Evolutionary conservation across 352 stramenopile species (phyloP).

Genomic region (Ophiocytium majus): DNA sequence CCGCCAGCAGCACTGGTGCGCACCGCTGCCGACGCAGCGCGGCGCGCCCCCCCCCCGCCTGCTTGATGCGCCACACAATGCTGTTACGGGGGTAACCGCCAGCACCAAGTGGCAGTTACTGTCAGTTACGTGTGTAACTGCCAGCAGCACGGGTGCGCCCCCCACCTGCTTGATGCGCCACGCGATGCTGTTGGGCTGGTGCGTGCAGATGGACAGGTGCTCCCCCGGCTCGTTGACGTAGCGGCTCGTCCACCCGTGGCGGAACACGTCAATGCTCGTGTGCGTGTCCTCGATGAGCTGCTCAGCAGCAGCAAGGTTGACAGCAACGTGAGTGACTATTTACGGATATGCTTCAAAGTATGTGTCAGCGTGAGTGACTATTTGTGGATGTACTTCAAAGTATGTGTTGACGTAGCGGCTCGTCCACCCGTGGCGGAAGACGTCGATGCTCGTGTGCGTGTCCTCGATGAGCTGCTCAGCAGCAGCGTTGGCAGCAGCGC

Average conservation of each 20-base stretch:
- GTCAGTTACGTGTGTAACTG: too few species aligned
- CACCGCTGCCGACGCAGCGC: too few species aligned
- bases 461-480: conserved; percentile 45
- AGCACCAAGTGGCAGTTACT: too few species aligned
- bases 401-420: conserved; percentile 55
- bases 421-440: conserved; percentile 50
- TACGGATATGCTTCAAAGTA: too few species aligned
- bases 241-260: conserved; percentile 44
- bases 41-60: conserved; percentile 34
- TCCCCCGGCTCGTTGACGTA: conserved; percentile 53
- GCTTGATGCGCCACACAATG: conserved; percentile 53
- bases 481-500: background rate
- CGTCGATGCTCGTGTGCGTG: conserved; percentile 55
- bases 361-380: background rate
- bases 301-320: background rate
- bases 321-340: background rate
- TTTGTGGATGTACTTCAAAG: too few species aligned
- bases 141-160: background rate
- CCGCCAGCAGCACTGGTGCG: too few species aligned
- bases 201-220: conserved; percentile 45
- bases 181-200: conserved; percentile 43
- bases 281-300: conserved; percentile 56
- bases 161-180: conserved; percentile 46
- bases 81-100: too few species aligned
- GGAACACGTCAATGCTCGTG: conserved; percentile 53